Percentiles rank a stretch among this genome's conserved stretches.
Evolutionary conservation across 352 stramenopile species (phyloP).

Genomic region (Phytophthora pseudosyringae): DNA sequence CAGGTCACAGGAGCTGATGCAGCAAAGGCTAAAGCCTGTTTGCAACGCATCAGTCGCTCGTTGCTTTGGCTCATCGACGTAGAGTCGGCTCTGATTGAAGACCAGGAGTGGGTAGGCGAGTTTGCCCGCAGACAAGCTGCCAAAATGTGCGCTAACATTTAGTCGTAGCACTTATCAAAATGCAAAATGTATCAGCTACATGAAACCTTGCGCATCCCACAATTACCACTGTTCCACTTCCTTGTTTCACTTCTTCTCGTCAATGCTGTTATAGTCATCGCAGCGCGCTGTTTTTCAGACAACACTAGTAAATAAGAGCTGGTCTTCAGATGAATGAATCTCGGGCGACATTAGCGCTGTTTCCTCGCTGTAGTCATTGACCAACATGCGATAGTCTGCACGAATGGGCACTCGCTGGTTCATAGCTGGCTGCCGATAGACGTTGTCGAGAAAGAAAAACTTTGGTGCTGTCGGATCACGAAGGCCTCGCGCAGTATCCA

Average conservation of each 20-base stretch:
- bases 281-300: conserved; percentile 20
- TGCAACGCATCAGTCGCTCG: conserved; percentile 62
- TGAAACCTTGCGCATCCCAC: conserved; percentile 1
- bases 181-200: conserved; percentile 4
- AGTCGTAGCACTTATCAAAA: conserved; percentile 12
- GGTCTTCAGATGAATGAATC: conserved; percentile 45
- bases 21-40: conserved; percentile 40
- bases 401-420: conserved; percentile 52
- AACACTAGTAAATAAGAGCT: conserved; percentile 49
- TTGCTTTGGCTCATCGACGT: conserved; percentile 60
- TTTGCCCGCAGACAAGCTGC: conserved; percentile 44
- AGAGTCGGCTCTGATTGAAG: conserved; percentile 49
- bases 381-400: conserved; percentile 68
- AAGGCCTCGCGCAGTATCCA: conserved; percentile 52
- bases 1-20: conserved; percentile 38
- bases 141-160: conserved; percentile 44
- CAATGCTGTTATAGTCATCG: conserved; percentile 16
- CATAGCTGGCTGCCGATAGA: conserved; percentile 80
- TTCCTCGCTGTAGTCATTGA: conserved; percentile 40
- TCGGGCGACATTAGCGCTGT: conserved; percentile 49
- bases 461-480: conserved; percentile 32
- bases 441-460: conserved; percentile 73
- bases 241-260: neutral
- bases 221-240: neutral
- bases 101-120: conserved; percentile 46